Percentiles rank a stretch among this genome's conserved stretches.
phyloP scores from a whole-genome alignment of 305 asterid species.

The Fraxinus sp. region DNA sequence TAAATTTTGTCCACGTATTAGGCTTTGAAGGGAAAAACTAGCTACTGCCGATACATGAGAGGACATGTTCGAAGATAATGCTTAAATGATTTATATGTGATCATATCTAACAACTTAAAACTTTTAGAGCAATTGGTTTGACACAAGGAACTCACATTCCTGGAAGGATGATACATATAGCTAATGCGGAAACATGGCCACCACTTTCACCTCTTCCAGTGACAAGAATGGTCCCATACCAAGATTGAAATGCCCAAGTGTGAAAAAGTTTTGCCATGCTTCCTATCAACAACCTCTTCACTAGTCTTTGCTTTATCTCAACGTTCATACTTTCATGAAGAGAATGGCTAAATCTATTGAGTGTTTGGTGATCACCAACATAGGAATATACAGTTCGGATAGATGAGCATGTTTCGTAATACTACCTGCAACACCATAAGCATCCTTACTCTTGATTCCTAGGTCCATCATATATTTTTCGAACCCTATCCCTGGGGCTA shows the following conservation, averaged over 20 bases:
- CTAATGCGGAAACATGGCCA: slow-evolving; percentile 37
- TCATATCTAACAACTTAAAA: neutral
- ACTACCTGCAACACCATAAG: slow-evolving; percentile 59
- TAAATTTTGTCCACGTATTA: neutral
- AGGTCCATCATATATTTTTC: slow-evolving; percentile 59
- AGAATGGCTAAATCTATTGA: slow-evolving; percentile 49
- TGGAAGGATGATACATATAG: slow-evolving; percentile 24
- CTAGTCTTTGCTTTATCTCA: slow-evolving; percentile 61
- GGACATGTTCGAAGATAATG: too few species aligned
- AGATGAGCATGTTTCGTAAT: slow-evolving; percentile 73
- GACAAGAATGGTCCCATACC: slow-evolving; percentile 75
- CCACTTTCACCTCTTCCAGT: slow-evolving; percentile 65
- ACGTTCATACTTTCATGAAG: slow-evolving; percentile 51
- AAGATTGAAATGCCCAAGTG: slow-evolving; percentile 74
- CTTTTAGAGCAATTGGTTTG: neutral
- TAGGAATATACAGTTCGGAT: slow-evolving; percentile 72
- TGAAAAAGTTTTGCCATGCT: slow-evolving; percentile 66
- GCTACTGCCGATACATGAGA: neutral
- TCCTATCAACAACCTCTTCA: slow-evolving; percentile 77
- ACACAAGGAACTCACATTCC: slow-evolving; percentile 31
- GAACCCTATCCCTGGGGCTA: slow-evolving; percentile 58
- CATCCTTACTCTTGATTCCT: slow-evolving; percentile 52
- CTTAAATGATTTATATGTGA: too few species aligned
- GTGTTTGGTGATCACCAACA: slow-evolving; percentile 60
- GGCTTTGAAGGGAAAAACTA: neutral